These are phyloP conservation scores for Aspergillus saccharolyticus DNA, from an alignment of 495 filamentous ascomycete genomes.

Conservation along the genomic window DNA sequence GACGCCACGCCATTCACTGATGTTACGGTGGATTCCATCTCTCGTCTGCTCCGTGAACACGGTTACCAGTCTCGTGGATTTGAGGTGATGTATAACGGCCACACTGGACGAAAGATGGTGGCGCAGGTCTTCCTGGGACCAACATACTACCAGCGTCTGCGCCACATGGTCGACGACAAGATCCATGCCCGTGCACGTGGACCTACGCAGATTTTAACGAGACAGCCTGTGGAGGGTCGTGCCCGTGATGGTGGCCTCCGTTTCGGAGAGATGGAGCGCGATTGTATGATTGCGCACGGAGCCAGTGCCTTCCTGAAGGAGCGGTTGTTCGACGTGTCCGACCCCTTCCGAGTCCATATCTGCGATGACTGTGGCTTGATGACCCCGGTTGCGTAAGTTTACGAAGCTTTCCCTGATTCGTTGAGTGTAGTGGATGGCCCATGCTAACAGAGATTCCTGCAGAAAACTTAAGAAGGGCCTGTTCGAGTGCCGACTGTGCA, in stretches of 20 bases:
- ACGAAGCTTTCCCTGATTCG: conserved; percentile 2
- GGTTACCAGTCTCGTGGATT: conserved; percentile 97
- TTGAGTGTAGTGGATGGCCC: conserved; percentile 1
- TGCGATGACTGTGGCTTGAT: conserved; percentile 99
- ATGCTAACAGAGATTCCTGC: conserved; percentile 26
- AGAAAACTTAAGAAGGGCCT: conserved; percentile 93
- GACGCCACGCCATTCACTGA: conserved; percentile 98
- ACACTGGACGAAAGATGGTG: conserved; percentile 87
- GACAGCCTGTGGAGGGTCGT: conserved; percentile 97
- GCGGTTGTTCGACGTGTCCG: conserved; percentile 91
- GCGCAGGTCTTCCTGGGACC: conserved; percentile 96
- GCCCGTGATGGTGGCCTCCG: conserved; percentile 95
- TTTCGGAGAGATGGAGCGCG: conserved; percentile 99
- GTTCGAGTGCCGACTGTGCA: conserved; percentile 94
- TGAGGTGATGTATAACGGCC: conserved; percentile 97
- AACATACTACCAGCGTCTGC: conserved; percentile 97
- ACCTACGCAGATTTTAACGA: conserved; percentile 92
- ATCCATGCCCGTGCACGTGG: conserved; percentile 95
- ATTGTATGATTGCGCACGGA: conserved; percentile 99
- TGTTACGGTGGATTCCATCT: conserved; percentile 93
- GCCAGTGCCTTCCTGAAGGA: conserved; percentile 96
- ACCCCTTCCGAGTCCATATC: conserved; percentile 97
- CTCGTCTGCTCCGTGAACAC: conserved; percentile 77
- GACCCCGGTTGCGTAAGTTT: conserved; percentile 95
- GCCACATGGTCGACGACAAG: conserved; percentile 99